Conservation (phyloP, 108 stramenopile genomes). For the Craspedostauros australis region DNA sequence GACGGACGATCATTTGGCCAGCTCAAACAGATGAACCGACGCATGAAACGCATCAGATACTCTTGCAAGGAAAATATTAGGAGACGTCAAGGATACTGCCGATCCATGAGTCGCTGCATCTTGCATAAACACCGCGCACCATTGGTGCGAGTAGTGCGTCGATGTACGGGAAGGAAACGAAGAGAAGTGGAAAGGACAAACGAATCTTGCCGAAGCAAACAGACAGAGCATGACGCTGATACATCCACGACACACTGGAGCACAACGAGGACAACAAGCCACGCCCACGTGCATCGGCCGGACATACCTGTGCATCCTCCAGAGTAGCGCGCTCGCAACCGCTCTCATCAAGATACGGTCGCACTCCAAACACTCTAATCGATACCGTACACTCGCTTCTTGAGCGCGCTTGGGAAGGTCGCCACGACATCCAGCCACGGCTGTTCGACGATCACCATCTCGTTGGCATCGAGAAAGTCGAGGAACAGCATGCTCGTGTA, state of each 20-base stretch:
- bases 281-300: not conserved
- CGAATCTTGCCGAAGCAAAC: no score
- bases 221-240: not conserved
- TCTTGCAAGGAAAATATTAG: slow-evolving; percentile 36
- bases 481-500: slow-evolving; percentile 73
- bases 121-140: slow-evolving; percentile 12
- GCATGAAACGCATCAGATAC: slow-evolving; percentile 1
- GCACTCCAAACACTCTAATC: slow-evolving; percentile 9
- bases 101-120: slow-evolving; percentile 37
- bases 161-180: no score
- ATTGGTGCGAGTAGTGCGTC: not conserved
- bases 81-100: slow-evolving; percentile 24
- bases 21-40: slow-evolving; percentile 33
- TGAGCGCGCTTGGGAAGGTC: slow-evolving; percentile 68
- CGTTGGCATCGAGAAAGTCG: slow-evolving; percentile 56
- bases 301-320: no score
- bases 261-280: not conserved
- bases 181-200: no score
- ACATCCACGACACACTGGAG: not conserved
- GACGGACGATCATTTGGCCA: slow-evolving; percentile 15
- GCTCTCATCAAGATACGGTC: not conserved
- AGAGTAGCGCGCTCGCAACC: not conserved
- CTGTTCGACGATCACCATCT: slow-evolving; percentile 83
- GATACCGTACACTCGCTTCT: slow-evolving; percentile 70
- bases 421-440: slow-evolving; percentile 76